Evolutionary conservation across 139 green algal genomes (phyloP), one percentile per base, ranked within the genome.

Genomic region (Volvox reticuliferus): DNA sequence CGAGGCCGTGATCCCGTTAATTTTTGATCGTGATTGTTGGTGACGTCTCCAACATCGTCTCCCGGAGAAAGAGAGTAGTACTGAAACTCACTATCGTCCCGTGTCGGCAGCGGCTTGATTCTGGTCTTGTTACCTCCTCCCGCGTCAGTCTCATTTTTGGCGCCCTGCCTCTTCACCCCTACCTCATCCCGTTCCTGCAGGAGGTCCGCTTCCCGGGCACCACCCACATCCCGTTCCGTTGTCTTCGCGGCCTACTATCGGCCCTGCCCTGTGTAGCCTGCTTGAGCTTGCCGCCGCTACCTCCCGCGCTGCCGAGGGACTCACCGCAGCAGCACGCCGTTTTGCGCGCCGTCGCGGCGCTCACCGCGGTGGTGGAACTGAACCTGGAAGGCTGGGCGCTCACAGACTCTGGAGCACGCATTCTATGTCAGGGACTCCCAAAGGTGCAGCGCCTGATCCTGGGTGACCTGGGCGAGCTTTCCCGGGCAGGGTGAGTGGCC

Each of bases 201-300:
- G 86, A 90, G 44, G 73, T 90, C 12, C 86, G 86, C 73, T 90
- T 90, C 73, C 73, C 86, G 35, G 69, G 71, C 86, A 84, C 73
- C n/a, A 1, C 20, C 50, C 2, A 26, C 50, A 62, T 90, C 0
- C 86, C 86, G 16, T 44, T 90, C 33, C 71, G 86, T 55, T 83
- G 71, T 12, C 73, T 76, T 0, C 30, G 86, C 50, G 86, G 86
- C 73, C 50, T 90, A 69, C 71, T 83, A 32, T 50, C 86, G 1
- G 21, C 71, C 2, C 71, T 83, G 36, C 18, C 86, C 9, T 18
- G 28, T 14, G 50, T 90, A 0, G 28, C 28, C 20, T n/a, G 1
- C 21, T 55, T 90, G 50, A 12, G 35, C 14, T 75, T 90, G 71
- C 86, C 86, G 71, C 86, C 86, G 50, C 86, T 90, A 55, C 44